Conservation (phyloP, 768 basidiomycete species). For the Mycena latifolia region DNA sequence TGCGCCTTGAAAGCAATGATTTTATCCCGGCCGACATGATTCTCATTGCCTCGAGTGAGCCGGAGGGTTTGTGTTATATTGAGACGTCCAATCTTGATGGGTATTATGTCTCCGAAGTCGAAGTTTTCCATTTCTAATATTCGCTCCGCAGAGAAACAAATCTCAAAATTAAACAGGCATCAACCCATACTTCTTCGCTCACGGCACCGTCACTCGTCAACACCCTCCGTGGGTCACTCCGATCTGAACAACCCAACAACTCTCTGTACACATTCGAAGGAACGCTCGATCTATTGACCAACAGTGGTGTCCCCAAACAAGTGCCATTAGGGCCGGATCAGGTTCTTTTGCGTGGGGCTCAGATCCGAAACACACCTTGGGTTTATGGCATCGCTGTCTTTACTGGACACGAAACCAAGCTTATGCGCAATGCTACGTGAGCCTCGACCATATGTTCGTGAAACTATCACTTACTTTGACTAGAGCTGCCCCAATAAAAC, state of each 20-base stretch:
- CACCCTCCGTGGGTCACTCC: constrained; percentile 82
- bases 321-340: constrained; percentile 96
- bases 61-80: constrained; percentile 97
- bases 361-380: constrained; percentile 97
- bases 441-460: constrained; percentile 43
- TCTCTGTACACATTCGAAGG: constrained; percentile 97
- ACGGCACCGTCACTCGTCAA: constrained; percentile 83
- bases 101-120: constrained; percentile 54
- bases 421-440: constrained; percentile 98
- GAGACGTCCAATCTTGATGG: constrained; percentile 99
- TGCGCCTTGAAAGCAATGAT: constrained; percentile 91
- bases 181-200: constrained; percentile 81
- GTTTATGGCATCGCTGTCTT: constrained; percentile 94
- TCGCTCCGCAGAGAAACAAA: constrained; percentile 85
- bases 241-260: constrained; percentile 98
- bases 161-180: constrained; percentile 98
- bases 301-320: constrained; percentile 75
- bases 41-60: constrained; percentile 90
- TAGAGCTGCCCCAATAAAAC: constrained; percentile 96
- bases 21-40: constrained; percentile 97
- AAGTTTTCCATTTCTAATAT: background rate
- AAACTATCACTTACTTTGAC: background rate
- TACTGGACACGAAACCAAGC: constrained; percentile 97
- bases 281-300: constrained; percentile 73
- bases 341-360: constrained; percentile 92